Base-by-base conservation (phyloP, 73 alveolate genomes). In the Paramecium octaurelia region DNA sequence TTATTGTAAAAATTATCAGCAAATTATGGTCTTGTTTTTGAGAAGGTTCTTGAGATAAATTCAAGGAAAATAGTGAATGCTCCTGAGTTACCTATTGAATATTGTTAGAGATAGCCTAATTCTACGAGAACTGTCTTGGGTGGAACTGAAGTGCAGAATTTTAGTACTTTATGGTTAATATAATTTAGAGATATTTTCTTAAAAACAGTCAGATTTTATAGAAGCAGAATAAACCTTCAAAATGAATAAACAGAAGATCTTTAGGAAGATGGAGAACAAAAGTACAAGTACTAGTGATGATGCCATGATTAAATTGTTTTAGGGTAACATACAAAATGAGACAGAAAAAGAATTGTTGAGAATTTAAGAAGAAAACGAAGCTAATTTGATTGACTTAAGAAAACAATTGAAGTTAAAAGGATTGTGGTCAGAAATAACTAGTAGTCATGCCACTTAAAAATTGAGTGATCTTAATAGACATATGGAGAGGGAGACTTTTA, bases 221-320 rank as follows among this genome's bases (percentile, higher is more conserved):
- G 57, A 48, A 14, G 91, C 91, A 23, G 91, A 80, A 46, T 35
- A 80, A 23, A 34, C 29, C 2, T 80, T 80, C 18, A 80, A 48
- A 34, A n/a, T 64, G 31, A 46, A 23, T 48, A 40, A 46, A 21
- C 3, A 80, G 8, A 80, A 80, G 46, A 23, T 24, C 8, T 24
- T 80, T 31, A 80, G 44, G 23, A 80, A 80, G 16, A 35, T 80
- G 44, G 46, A 80, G 21, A 24, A 27, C 9, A 80, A 46, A 80
- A 64, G 91, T 80, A 80, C 91, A 7, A 27, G 57, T 48, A 80
- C 91, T n/a, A 80, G 57, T 80, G 91, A 80, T 21, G 91, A 80
- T 80, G 91, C 91, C n/a, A 24, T 46, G 24, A 46, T 18, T 12
- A 21, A 38, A 20, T 43, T 80, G 9, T 20, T 43, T 14, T 43